Base-by-base conservation (phyloP, 192 early-diverging fungal species). In the Lobulomyces angularis region DNA sequence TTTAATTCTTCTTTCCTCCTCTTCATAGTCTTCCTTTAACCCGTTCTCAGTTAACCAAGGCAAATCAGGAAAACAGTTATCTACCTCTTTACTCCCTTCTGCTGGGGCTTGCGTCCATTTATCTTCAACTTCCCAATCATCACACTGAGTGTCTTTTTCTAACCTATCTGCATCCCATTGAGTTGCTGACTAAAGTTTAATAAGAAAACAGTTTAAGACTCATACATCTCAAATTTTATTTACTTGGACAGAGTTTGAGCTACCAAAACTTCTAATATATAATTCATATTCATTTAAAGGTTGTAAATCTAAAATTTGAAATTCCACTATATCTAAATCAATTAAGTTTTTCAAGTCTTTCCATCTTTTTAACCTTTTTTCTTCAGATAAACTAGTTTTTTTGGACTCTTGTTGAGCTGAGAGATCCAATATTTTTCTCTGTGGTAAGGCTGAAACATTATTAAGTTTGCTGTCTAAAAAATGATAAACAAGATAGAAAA, bases 201-300 rank as follows among this genome's bases (percentile, higher is more conserved):
- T 17, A 23, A 8, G 30, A 23, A 14, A 14, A 12, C 8, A 30
- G 37, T 8, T 17, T 25, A 42, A 27, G 12, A 30, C 7, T 8
- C 7, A 46, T 19, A 45, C 20, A 8, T 55, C 21, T 45, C 33
- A 58, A 48, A 58, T 7, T 35, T 32, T 14, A 8, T 22, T 21
- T 29, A 67, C 65, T 45, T 67, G 66, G 2, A 45, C 29, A 6
- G 61, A 36, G 35, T 69, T 69, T 8, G 58, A 60, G 18, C 35
- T 34, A 20, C 65, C 65, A 33, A 45, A 73, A 25, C 51, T 60
- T 8, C 70, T 59, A 35, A 73, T 66, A 35, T 73, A 73, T 17
- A 66, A 53, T 26, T 66, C 60, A 51, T 73, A 73, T 30, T 66
- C 60, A 36, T 64, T 73, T 50, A 69, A 30, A 3, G 70, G 70